Base-by-base conservation (phyloP, 176 grass and related monocot species). In the Dactylis glomerata region DNA sequence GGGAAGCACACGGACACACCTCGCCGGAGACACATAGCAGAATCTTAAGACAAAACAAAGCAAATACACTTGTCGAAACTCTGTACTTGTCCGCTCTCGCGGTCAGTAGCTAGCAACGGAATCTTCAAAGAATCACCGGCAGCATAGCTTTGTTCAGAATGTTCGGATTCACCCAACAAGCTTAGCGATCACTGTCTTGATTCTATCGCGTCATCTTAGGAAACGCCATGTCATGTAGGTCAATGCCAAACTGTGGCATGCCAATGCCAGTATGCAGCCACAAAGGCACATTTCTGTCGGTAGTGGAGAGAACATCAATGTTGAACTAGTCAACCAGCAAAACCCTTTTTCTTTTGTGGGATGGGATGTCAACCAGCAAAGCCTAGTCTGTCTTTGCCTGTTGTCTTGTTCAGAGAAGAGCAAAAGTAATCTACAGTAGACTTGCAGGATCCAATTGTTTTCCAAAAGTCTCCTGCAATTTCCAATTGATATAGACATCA, bases 1-100 rank as follows among this genome's bases (percentile, higher is more conserved):
- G n/a, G 88, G 88, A 73, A 45, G 46, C 64, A 86, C 54, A 22
- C n/a, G n/a, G n/a, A n/a, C 78, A 56, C 27, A 52, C 78, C 72
- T 86, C 52, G 8, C 52, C 80, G 36, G 31, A 58, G 87, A 69
- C 87, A 47, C 58, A n/a, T n/a, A 36, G 20, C 54, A 19, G 40
- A 14, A 36, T 17, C 46, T 19, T 34, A 56, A 15, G 30, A 75
- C 32, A 73, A 26, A 74, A 28, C 44, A 22, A 68, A 49, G 67
- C 31, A 80, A 68, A 75, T 40, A 62, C 41, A 27, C 51, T 59
- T 54, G 82, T 89, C 23, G 13, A 75, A 31, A 85, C 5, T 63
- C 59, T 63, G 59, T 63, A 56, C 20, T n/a, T 63, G 59, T 63
- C 59, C 59, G 59, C 28, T 32, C 59, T 63, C 26, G 14, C 37